phyloP scores from a whole-genome alignment of 192 early-diverging fungal species.

The Bifiguratus adelaidae region DNA sequence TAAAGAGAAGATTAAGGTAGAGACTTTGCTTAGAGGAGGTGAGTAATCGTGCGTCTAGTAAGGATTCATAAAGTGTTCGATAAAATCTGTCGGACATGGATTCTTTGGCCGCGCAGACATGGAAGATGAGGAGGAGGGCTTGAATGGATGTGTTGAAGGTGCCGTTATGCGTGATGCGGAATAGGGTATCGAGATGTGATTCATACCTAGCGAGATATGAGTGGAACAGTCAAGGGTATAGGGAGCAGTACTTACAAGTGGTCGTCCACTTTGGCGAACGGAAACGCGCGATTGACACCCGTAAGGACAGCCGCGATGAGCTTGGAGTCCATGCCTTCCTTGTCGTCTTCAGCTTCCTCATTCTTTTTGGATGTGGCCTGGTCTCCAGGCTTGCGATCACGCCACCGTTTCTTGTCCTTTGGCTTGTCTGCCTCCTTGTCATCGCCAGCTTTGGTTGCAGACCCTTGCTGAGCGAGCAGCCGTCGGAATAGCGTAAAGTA shows the following conservation, averaged over 20 bases:
- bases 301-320: conserved; percentile 87
- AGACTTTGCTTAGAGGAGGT: conserved; percentile 80
- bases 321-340: conserved; percentile 64
- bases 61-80: conserved; percentile 79
- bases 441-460: too few species aligned
- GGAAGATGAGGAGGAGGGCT: conserved; percentile 81
- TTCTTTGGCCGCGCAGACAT: conserved; percentile 39
- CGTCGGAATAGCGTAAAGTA: conserved; percentile 89
- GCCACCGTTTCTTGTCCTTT: conserved; percentile 9
- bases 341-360: conserved; percentile 29
- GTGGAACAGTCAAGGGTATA: too few species aligned
- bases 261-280: conserved; percentile 78
- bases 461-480: conserved; percentile 64
- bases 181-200: conserved; percentile 75
- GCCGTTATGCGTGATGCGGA: conserved; percentile 79
- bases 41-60: conserved; percentile 72
- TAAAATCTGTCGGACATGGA: conserved; percentile 79
- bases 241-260: conserved; percentile 42
- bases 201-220: not conserved
- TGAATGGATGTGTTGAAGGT: conserved; percentile 93
- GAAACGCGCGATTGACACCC: conserved; percentile 92
- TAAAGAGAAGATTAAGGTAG: conserved; percentile 88
- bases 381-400: too few species aligned
- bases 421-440: conserved; percentile 18
- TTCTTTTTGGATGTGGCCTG: conserved; percentile 22